Percentiles rank a stretch among this genome's conserved stretches.
Conservation (phyloP, 2,329 filamentous ascomycete species). For the Acrocalymma vagum region DNA sequence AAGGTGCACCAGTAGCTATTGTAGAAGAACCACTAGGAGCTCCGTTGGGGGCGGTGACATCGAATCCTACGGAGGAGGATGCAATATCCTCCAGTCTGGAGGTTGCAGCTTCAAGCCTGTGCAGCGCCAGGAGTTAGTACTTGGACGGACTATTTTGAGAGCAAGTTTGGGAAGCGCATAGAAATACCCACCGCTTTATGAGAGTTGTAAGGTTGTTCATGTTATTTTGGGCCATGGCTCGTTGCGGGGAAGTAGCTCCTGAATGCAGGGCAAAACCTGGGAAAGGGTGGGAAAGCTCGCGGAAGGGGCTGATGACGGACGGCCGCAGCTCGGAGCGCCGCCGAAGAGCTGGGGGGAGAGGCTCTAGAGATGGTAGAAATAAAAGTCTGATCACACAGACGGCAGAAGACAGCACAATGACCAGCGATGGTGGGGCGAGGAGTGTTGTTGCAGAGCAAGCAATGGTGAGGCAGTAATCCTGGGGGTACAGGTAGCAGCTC, state of each 20-base stretch:
- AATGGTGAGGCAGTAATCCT: slow-evolving; percentile 13
- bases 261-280: slow-evolving; percentile 31
- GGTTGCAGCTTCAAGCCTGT: slow-evolving; percentile 94
- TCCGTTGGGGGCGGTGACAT: slow-evolving; percentile 49
- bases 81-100: slow-evolving; percentile 97
- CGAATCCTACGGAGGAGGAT: slow-evolving; percentile 69
- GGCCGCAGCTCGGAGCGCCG: slow-evolving; percentile 29
- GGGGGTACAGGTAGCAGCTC: too few species aligned
- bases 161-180: slow-evolving; percentile 2
- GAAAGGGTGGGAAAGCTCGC: slow-evolving; percentile 28
- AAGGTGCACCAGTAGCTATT: slow-evolving; percentile 38
- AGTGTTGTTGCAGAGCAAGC: slow-evolving; percentile 12
- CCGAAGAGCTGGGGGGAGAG: too few species aligned
- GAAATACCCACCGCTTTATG: slow-evolving; percentile 85
- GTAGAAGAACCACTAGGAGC: slow-evolving; percentile 36
- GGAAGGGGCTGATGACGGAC: slow-evolving; percentile 33
- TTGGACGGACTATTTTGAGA: slow-evolving; percentile 4
- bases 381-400: too few species aligned
- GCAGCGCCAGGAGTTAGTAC: slow-evolving; percentile 23
- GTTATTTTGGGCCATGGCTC: slow-evolving; percentile 75
- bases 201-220: slow-evolving; percentile 98
- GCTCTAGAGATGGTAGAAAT: too few species aligned
- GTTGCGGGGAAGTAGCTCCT: slow-evolving; percentile 39
- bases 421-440: slow-evolving; percentile 5
- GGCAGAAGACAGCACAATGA: too few species aligned